Conservation (phyloP, 140 eudicot genomes). For the Cichorium intybus region DNA sequence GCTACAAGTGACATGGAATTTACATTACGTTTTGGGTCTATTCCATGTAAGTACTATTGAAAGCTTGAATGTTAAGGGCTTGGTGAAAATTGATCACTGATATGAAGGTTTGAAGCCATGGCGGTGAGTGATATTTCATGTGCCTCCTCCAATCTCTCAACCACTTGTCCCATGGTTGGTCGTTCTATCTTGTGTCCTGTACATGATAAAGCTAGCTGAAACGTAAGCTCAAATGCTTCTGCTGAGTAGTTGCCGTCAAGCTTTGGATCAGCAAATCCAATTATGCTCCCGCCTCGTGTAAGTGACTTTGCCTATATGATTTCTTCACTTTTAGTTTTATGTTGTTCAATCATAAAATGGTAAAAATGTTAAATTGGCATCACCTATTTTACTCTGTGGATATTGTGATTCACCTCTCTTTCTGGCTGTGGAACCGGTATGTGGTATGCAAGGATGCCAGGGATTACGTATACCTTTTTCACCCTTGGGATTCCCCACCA, state of each 20-base stretch:
- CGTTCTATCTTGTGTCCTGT: slow-evolving; percentile 42
- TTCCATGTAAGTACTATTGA: slow-evolving; percentile 3
- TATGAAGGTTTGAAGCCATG: slow-evolving; percentile 27
- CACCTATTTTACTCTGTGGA: no score
- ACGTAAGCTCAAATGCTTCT: slow-evolving; percentile 46
- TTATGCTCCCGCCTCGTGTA: slow-evolving; percentile 32
- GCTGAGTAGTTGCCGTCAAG: slow-evolving; percentile 48
- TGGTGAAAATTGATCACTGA: slow-evolving; percentile 22
- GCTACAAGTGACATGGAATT: background rate
- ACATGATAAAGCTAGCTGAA: slow-evolving; percentile 53
- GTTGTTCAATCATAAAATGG: background rate
- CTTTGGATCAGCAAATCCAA: slow-evolving; percentile 56
- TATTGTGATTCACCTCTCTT: no score
- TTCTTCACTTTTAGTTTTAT: background rate
- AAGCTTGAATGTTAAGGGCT: slow-evolving; percentile 15
- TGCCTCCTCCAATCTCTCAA: slow-evolving; percentile 43
- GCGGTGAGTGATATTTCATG: slow-evolving; percentile 38
- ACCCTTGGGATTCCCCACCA: no score
- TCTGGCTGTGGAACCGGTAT: no score
- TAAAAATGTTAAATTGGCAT: no score
- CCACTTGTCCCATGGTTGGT: slow-evolving; percentile 50
- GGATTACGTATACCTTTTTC: no score
- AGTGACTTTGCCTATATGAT: slow-evolving; percentile 49
- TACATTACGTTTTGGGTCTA: slow-evolving; percentile 1
- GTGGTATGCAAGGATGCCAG: no score